Evolutionary conservation across 768 basidiomycete species (phyloP).

Genomic region (Rubroboletus satanas): DNA sequence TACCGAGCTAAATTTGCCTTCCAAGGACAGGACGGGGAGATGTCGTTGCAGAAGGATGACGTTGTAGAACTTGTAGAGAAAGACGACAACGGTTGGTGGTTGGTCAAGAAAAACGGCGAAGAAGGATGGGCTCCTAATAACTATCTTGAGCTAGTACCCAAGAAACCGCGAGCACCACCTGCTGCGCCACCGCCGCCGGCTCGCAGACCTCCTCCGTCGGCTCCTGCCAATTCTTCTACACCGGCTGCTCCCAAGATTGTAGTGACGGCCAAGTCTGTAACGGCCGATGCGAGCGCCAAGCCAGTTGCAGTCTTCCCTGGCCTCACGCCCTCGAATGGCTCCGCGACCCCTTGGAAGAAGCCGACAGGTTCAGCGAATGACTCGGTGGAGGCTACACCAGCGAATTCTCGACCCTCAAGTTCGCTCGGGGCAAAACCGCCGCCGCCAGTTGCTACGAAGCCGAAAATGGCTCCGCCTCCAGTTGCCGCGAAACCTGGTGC

Average conservation of each 20-base stretch:
- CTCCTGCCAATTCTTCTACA: constrained; percentile 36
- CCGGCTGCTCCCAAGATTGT: constrained; percentile 34
- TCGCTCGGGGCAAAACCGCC: constrained; percentile 48
- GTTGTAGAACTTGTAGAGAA: constrained; percentile 89
- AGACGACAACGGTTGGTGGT: constrained; percentile 97
- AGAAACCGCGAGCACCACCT: constrained; percentile 58
- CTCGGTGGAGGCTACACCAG: constrained; percentile 38
- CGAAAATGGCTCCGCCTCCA: constrained; percentile 58
- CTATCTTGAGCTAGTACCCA: constrained; percentile 80
- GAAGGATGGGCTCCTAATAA: constrained; percentile 97
- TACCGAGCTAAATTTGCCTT: constrained; percentile 94
- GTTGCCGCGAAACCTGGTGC: constrained; percentile 50
- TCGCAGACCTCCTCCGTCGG: constrained; percentile 42
- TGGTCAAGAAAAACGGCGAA: constrained; percentile 73
- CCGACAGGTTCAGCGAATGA: constrained; percentile 33
- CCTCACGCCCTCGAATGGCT: constrained; percentile 63
- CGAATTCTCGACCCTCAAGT: constrained; percentile 50
- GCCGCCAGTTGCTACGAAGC: constrained; percentile 62
- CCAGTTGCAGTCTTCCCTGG: constrained; percentile 83
- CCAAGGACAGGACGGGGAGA: constrained; percentile 88
- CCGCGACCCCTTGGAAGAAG: constrained; percentile 74
- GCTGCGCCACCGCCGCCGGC: constrained; percentile 69
- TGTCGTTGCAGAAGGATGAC: constrained; percentile 87
- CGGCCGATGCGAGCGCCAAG: constrained; percentile 63
- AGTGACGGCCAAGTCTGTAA: constrained; percentile 39